phyloP scores from a whole-genome alignment of 176 grass and related monocot species.

The Phyllostachys edulis region DNA sequence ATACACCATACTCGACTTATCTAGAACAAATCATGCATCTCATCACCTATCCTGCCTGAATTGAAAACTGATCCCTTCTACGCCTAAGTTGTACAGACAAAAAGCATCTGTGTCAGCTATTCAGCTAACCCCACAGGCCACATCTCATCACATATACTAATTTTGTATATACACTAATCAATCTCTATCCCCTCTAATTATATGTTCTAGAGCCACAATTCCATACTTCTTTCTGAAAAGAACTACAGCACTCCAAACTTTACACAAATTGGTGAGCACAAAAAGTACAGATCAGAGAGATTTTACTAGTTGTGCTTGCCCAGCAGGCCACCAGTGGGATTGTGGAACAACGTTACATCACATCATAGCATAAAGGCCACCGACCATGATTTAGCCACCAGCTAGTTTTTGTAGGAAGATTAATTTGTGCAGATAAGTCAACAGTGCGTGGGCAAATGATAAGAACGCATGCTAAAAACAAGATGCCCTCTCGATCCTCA shows the following conservation, averaged over 20 bases:
- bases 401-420: not conserved
- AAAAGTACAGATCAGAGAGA: not conserved
- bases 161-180: not conserved
- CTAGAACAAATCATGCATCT: not conserved
- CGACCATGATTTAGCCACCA: not conserved
- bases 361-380: not conserved
- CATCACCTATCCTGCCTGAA: not conserved
- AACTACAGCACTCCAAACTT: not conserved
- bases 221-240: not conserved
- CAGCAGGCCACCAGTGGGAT: not conserved
- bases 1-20: not conserved
- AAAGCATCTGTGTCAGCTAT: not conserved
- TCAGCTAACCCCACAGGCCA: not conserved
- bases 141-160: conserved; percentile 5
- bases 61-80: not conserved
- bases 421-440: not conserved
- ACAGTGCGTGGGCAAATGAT: not conserved
- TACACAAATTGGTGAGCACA: too few species aligned
- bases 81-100: conserved; percentile 19
- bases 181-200: not conserved
- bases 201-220: not conserved
- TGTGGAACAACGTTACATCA: not conserved
- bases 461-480: not conserved
- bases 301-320: not conserved
- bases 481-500: not conserved